Evolutionary conservation across 1,139 yeast species (phyloP).

Genomic region (Chernovozyma aurita): DNA sequence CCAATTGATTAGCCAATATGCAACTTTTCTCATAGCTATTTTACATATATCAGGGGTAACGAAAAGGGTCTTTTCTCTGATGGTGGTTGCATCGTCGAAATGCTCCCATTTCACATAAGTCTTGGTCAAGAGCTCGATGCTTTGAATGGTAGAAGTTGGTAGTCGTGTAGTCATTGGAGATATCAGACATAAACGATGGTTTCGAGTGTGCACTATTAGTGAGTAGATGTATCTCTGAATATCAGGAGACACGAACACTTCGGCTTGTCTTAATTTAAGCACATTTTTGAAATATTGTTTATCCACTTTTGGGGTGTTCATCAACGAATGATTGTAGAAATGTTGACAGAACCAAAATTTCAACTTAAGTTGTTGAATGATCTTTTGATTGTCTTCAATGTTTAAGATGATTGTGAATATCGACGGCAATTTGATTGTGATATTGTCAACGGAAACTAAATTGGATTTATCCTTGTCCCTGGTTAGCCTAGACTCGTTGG

Average conservation of each 20-base stretch:
- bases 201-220: conserved; percentile 33
- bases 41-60: conserved; percentile 40
- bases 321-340: conserved; percentile 3
- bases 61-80: conserved; percentile 14
- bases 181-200: conserved; percentile 38
- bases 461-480: neutral
- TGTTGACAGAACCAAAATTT: conserved; percentile 35
- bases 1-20: conserved; percentile 47
- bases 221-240: conserved; percentile 37
- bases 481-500: conserved; percentile 14
- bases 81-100: neutral
- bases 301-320: conserved; percentile 3
- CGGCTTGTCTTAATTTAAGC: neutral
- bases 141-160: conserved; percentile 29
- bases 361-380: conserved; percentile 28
- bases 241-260: conserved; percentile 32
- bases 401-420: conserved; percentile 8
- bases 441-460: neutral
- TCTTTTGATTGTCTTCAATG: conserved; percentile 2
- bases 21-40: conserved; percentile 39
- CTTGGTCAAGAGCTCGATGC: conserved; percentile 22
- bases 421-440: neutral
- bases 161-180: conserved; percentile 35
- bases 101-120: conserved; percentile 27
- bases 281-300: neutral